These are phyloP conservation scores for Trichothecium sympodiale DNA, from an alignment of 2,329 filamentous ascomycete species.

Conservation along the genomic window DNA sequence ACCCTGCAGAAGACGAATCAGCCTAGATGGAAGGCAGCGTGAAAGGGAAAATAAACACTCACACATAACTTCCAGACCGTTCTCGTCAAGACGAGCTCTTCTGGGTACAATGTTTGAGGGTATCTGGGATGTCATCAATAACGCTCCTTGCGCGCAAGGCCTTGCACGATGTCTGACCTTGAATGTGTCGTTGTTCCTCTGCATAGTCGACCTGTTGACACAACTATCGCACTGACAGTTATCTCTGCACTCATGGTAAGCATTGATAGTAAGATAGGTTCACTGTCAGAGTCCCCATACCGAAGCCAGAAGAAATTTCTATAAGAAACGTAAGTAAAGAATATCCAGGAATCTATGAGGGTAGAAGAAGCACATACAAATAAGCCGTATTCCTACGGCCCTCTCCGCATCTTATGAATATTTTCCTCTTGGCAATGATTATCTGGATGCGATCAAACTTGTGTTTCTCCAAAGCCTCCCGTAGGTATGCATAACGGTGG, in stretches of 20 bases:
- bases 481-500: no score
- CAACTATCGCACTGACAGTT: slow-evolving; percentile 31
- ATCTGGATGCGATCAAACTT: no score
- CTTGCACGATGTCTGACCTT: slow-evolving; percentile 14
- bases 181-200: slow-evolving; percentile 30
- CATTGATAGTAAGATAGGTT: no score
- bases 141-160: neutral
- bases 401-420: no score
- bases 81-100: slow-evolving; percentile 13
- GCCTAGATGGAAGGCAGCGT: no score
- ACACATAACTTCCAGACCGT: slow-evolving; percentile 23
- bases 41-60: slow-evolving; percentile 4
- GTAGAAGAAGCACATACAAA: no score
- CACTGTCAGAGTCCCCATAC: neutral
- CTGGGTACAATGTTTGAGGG: slow-evolving; percentile 16
- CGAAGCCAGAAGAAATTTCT: neutral
- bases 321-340: no score
- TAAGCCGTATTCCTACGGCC: no score
- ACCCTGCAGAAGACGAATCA: slow-evolving; percentile 38
- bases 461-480: no score
- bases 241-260: slow-evolving; percentile 17
- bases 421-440: no score
- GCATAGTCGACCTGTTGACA: slow-evolving; percentile 29
- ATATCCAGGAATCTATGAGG: no score
- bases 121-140: slow-evolving; percentile 14